Base-by-base conservation (phyloP, 352 stramenopile species). In the Phytophthora chlamydospora region DNA sequence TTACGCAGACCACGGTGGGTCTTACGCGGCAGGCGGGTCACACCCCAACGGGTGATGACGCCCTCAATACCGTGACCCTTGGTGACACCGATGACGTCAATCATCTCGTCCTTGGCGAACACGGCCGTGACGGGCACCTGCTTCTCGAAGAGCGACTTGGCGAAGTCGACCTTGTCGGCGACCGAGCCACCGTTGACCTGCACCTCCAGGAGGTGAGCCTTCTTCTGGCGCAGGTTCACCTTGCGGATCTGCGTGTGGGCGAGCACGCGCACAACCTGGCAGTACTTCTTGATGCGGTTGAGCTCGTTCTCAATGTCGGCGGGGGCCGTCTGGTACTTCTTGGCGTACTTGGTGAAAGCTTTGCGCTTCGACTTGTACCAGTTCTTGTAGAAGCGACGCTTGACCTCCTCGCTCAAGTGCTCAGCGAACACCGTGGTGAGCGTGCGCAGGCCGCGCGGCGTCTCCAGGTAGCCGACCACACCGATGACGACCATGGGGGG, bases 301-400 rank as follows among this genome's bases (percentile, higher is more conserved):
- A 99, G 86, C 87, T 99, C 97, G 66, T 97, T 94, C 70, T 98
- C 95, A 68, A 99, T 97, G 65, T 97, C 88, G 8, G 77, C 78
- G 40, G 80, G 83, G 58, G 86, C 88, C 42, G 97, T 97, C 58
- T 96, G 86, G 91, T 98, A 99, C 87, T 99, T 99, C 88, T 99
- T 99, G 60, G 97, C 96, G 85, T 99, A 99, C 88, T 99, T 99
- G 83, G 97, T 99, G 91, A 99, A 99, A 55, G 98, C 98, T 97
- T 99, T 99, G 61, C 98, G 97, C 97, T 99, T 99, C 75, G 85
- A 96, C 72, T 97, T 97, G 89, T 99, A 99, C 98, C 98, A 99
- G 95, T 99, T 99, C 97, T 99, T 99, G 97, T 99, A 99, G 83
- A 99, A 98, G 74, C 98, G 95, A 89, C 97, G 96, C 94, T 98